A percentile compares a stretch with the other conserved stretches of the same genome.
These are phyloP conservation scores for Ustilago cynodontis DNA, from an alignment of 1,284 basidiomycete species.

Conservation along the genomic window DNA sequence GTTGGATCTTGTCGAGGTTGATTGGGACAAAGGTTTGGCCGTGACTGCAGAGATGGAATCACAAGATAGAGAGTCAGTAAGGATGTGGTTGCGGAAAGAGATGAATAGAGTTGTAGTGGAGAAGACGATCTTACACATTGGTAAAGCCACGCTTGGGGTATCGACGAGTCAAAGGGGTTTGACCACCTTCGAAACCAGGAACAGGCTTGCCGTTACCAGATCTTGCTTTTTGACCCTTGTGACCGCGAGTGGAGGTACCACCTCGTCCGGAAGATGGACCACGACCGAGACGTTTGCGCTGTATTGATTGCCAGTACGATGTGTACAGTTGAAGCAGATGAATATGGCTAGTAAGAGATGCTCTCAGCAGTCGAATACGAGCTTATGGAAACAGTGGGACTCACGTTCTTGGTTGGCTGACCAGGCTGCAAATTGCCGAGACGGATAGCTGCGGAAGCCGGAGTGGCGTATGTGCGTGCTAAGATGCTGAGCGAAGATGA, in stretches of 20 bases:
- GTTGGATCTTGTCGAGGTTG: constrained; percentile 87
- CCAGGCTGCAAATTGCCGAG: constrained; percentile 50
- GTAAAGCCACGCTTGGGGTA: constrained; percentile 95
- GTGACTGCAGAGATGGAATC: constrained; percentile 24
- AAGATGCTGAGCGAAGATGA: constrained; percentile 10
- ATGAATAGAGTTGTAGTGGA: not conserved
- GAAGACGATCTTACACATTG: constrained; percentile 79
- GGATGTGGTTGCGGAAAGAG: not conserved
- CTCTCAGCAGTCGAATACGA: no score
- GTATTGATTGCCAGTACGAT: constrained; percentile 2
- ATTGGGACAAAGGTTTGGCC: constrained; percentile 81
- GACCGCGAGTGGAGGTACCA: constrained; percentile 90
- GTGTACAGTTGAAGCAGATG: not conserved
- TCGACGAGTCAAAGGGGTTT: constrained; percentile 89
- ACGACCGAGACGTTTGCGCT: constrained; percentile 92
- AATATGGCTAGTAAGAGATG: not conserved
- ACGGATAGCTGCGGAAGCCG: constrained; percentile 31
- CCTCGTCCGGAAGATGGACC: constrained; percentile 91
- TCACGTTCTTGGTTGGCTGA: constrained; percentile 49
- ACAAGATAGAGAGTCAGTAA: not conserved
- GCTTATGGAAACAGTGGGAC: no score
- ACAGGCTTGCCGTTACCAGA: constrained; percentile 88
- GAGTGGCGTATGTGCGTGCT: constrained; percentile 35
- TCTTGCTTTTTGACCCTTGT: constrained; percentile 95
- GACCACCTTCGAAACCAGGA: constrained; percentile 89